Base-by-base conservation (phyloP, 257 asterid species). In the Solanum virginianum region DNA sequence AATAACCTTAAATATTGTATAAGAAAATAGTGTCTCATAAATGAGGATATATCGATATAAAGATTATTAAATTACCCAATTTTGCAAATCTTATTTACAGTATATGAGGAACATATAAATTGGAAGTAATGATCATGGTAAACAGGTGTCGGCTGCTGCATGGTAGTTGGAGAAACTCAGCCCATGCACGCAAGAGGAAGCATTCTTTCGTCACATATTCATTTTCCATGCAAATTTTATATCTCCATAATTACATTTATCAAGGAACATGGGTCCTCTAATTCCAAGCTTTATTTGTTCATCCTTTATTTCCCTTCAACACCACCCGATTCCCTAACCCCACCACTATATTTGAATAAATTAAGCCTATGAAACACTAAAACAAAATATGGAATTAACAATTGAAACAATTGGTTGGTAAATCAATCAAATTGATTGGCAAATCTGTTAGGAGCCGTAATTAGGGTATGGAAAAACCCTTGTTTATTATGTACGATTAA, bases 141-240 rank as follows among this genome's bases (percentile, higher is more conserved):
- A 82, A 90, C 93, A 93, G 91, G 91, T 93, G 96, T 91, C 90
- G 89, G 91, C 89, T 87, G 88, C 45, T 89, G 89, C 56, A 65
- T 39, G 84, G n/a, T 89, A 89, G 92, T 71, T 80, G 57, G 88
- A 86, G 86, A 87, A 94, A 86, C 82, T 63, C 91, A 29, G 74
- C 43, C 87, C 91, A 89, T 86, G 91, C 95, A 94, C 93, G 96
- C 95, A 91, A 91, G 29, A 36, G 63, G 80, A 85, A 63, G 63
- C 82, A 88, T 70, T 85, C 68, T 77, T 81, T 91, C 96, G 94
- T 92, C 96, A 94, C 87, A 83, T 55, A 87, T 32, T 89, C 89
- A 89, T 87, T 54, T 84, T 90, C 93, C 94, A 90, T 89, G 93
- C 91, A 80, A 39, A 87, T 14, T 13, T 60, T 82, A 65, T 68